phyloP scores from a whole-genome alignment of 148 eudicot genomes.

The Bassia scoparia region DNA sequence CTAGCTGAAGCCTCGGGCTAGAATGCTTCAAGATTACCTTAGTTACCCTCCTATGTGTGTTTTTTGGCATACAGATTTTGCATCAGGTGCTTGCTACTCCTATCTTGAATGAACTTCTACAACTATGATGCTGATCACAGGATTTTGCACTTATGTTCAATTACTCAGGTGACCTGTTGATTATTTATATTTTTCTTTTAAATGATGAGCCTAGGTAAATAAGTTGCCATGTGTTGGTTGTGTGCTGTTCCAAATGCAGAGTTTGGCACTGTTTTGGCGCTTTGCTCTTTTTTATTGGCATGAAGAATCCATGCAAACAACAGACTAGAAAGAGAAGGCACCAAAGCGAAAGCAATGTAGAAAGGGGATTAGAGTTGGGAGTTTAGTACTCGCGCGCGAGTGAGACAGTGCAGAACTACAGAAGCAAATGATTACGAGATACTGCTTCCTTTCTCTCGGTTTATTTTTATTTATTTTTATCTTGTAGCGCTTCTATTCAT shows the following conservation, averaged over 20 bases:
- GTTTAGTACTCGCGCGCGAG: too few species aligned
- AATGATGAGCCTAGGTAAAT: not conserved
- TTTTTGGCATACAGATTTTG: constrained; percentile 42
- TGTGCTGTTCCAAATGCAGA: constrained; percentile 36
- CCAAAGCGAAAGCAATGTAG: too few species aligned
- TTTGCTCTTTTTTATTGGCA: too few species aligned
- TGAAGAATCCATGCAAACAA: too few species aligned
- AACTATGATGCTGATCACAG: constrained; percentile 70
- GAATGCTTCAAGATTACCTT: not conserved
- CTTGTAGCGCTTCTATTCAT: too few species aligned
- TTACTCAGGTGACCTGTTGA: constrained; percentile 56
- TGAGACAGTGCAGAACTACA: too few species aligned
- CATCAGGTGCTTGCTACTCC: constrained; percentile 75
- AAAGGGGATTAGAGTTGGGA: too few species aligned
- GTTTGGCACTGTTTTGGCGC: constrained; percentile 79
- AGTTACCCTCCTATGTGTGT: not conserved
- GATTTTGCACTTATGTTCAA: constrained; percentile 66
- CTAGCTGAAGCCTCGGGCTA: not conserved
- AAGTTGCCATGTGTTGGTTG: not conserved
- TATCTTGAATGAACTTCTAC: constrained; percentile 87
- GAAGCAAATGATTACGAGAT: too few species aligned
- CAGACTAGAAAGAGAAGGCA: too few species aligned
- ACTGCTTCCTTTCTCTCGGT: too few species aligned
- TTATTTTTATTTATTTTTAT: too few species aligned
- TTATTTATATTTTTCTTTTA: not conserved